Base-by-base conservation (phyloP, 768 basidiomycete species). In the Lactarius akahatsu region DNA sequence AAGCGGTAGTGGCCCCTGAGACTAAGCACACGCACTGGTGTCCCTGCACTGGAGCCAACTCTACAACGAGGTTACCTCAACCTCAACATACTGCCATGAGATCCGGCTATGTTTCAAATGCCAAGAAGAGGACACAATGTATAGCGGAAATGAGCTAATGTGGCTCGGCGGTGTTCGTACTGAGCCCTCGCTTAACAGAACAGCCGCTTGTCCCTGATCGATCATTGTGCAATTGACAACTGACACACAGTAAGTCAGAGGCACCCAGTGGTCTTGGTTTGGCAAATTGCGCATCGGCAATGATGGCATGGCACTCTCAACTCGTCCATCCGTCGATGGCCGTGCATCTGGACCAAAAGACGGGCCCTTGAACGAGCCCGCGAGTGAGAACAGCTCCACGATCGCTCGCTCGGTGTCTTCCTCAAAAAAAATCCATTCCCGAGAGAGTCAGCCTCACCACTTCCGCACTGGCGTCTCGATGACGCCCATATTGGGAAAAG, bases 111-210 rank as follows among this genome's bases (percentile, higher is more conserved):
- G 43, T 52, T 26, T 52, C 50, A 52, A 13, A 50, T 50, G 11
- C 11, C 47, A 50, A 23, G 23, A 13, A 23, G 23, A 52, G 13
- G 13, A 52, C 50, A 26, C 13, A 52, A 2, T 23, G 23, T 38
- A 11, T 4, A 38, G 28, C 61, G 38, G 36, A 41, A 62, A 41
- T 43, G 20, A 55, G 54, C 43, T 28, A 65, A 57, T 28, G 54
- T 61, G 40, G 40, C 54, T 41, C 28, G 23, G 65, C 65, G 64
- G 28, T 34, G 32, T 28, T 50, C 52, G 30, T 34, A 45, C 59
- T n/a, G 32, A 66, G 61, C 65, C 65, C 65, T 66, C 65, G 65
- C 61, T 57, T 61, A 57, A 28, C 18, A 8, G 47, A 57, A 28
- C 18, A 8, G 47, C 30, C 61, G 61, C 55, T 34, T 56, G 30